Base-by-base conservation (phyloP, 2,329 filamentous ascomycete genomes). In the Cercospora berteroae region DNA sequence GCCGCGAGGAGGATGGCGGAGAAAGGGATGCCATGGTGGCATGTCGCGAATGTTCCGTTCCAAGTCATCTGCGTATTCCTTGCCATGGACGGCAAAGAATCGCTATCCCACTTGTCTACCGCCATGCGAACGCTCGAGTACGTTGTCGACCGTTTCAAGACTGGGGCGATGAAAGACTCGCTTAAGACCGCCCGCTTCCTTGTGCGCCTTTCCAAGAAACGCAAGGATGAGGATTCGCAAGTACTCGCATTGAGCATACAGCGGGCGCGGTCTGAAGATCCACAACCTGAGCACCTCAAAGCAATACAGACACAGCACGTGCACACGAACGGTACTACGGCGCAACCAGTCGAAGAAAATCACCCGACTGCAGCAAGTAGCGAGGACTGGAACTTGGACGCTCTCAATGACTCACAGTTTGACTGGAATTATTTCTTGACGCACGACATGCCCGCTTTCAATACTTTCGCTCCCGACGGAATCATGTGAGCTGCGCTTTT, bases 31-130 rank as follows among this genome's bases (percentile, higher is more conserved):
- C 85, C 86, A 0, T 88, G 86, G 86, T 86, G 88, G 70, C 86
- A 88, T 66, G 82, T 86, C 56, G 85, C 84, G 29, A 87, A 88
- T 59, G 83, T 88, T 0, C 86, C 86, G 0, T 88, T 88, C 68
- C 86, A 88, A 63, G 81, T 86, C 0, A 80, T 88, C 31, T 87
- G 86, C 67, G 80, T 85, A 0, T 76, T 87, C 5, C 77, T 88
- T 1, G 84, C 84, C 0, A 85, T 88, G 59, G 86, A 88, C 60
- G 86, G 80, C 0, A 79, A 80, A 0, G 78, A 84, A 0, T 83
- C 83, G 0, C 76, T 87, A 0, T 77, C 79, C 0, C 78, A 84
- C 65, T 79, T 88, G 5, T 77, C 78, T 2, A 82, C 85, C 23
- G 85, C 85, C 0, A 84, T 88, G 82, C 73, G 74, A 7, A 76